Evolutionary conservation across 2,329 filamentous ascomycete genomes (phyloP).

Genomic region (Neonectria punicea): DNA sequence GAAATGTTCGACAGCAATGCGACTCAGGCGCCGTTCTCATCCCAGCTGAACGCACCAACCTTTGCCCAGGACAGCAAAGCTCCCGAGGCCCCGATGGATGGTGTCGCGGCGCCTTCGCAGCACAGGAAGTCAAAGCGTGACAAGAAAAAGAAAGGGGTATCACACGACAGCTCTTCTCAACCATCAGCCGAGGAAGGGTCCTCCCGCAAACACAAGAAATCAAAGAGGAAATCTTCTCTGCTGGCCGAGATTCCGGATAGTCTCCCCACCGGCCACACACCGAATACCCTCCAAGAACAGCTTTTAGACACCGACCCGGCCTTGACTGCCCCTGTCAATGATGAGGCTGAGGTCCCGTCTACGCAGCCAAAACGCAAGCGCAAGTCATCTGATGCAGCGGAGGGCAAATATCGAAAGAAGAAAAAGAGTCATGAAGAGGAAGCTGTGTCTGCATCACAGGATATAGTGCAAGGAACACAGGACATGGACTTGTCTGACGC

Average conservation of each 20-base stretch:
- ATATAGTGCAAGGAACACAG: constrained; percentile 36
- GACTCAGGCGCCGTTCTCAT: constrained; percentile 45
- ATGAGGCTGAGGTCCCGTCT: constrained; percentile 33
- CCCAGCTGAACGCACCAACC: constrained; percentile 35
- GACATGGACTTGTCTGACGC: constrained; percentile 29
- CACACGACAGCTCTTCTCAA: constrained; percentile 32
- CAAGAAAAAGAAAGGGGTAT: constrained; percentile 42
- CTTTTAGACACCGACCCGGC: constrained; percentile 20
- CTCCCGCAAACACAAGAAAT: constrained; percentile 41
- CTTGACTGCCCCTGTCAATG: constrained; percentile 25
- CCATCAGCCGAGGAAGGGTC: constrained; percentile 29
- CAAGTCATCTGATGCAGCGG: constrained; percentile 44
- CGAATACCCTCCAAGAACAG: constrained; percentile 22
- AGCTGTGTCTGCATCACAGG: constrained; percentile 30
- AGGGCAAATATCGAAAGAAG: constrained; percentile 50
- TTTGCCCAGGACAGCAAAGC: constrained; percentile 32
- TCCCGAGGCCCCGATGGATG: constrained; percentile 46
- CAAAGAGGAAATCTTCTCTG: constrained; percentile 38
- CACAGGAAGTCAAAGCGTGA: constrained; percentile 46
- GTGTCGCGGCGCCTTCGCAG: constrained; percentile 33
- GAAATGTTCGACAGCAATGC: constrained; percentile 54
- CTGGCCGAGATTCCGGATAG: constrained; percentile 37
- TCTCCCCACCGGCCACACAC: constrained; percentile 20
- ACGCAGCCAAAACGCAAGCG: constrained; percentile 48
- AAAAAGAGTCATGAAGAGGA: constrained; percentile 40